Percentiles rank a stretch among this genome's conserved stretches.
Evolutionary conservation across 768 basidiomycete species (phyloP).

Genomic region (Mycena haematopus): DNA sequence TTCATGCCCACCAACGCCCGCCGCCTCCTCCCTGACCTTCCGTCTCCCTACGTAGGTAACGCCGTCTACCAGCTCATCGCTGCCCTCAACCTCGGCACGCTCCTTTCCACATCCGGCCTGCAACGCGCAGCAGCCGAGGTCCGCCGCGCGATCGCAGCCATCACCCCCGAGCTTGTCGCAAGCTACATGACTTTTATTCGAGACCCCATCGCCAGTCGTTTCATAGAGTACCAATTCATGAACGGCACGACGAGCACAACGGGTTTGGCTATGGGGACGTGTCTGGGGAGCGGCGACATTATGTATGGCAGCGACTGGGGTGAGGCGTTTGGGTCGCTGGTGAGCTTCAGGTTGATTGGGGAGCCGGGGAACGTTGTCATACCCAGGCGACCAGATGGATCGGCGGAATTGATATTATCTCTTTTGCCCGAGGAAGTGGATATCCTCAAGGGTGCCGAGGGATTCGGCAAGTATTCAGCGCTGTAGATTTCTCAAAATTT

Average conservation of each 20-base stretch:
- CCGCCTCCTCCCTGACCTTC: slow-evolving; percentile 1
- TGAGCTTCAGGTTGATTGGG: slow-evolving; percentile 7
- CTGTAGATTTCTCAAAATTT: background rate
- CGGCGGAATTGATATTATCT: slow-evolving; percentile 5
- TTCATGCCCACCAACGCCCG: slow-evolving; percentile 15
- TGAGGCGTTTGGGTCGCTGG: slow-evolving; percentile 7
- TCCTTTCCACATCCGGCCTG: slow-evolving; percentile 8
- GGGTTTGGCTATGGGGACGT: slow-evolving; percentile 3
- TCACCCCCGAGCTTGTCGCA: slow-evolving; percentile 7
- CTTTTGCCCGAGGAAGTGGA: slow-evolving; percentile 7
- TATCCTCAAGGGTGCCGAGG: slow-evolving; percentile 19
- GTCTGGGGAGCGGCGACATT: background rate
- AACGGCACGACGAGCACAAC: slow-evolving; percentile 4
- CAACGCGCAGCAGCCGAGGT: slow-evolving; percentile 8
- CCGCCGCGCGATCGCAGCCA: slow-evolving; percentile 2
- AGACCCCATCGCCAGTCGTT: slow-evolving; percentile 2
- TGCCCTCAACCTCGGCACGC: slow-evolving; percentile 10
- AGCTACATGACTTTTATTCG: slow-evolving; percentile 7
- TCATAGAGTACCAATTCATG: slow-evolving; percentile 11
- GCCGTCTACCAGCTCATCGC: slow-evolving; percentile 17
- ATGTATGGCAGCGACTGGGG: slow-evolving; percentile 13
- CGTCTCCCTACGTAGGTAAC: slow-evolving; percentile 5
- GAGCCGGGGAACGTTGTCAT: slow-evolving; percentile 7
- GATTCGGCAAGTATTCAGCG: slow-evolving; percentile 12
- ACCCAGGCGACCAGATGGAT: slow-evolving; percentile 6